These are phyloP conservation scores for Spergularia azorica DNA, from an alignment of 179 eudicot genomes.

Conservation along the genomic window DNA sequence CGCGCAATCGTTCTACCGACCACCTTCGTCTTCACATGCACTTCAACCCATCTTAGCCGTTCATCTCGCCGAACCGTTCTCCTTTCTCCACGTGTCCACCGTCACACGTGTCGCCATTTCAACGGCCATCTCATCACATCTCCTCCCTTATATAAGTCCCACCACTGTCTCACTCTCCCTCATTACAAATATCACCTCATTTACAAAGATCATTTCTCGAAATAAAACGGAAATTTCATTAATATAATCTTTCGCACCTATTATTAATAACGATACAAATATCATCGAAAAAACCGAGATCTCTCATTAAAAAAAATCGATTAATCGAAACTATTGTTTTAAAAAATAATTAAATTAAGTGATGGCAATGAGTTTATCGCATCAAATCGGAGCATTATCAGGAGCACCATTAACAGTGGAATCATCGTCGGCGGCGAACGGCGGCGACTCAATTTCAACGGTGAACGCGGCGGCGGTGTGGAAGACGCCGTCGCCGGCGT, in stretches of 20 bases:
- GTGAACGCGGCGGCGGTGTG: constrained; percentile 50
- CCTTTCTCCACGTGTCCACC: constrained; percentile 19
- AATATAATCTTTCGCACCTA: too few species aligned
- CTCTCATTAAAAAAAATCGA: too few species aligned
- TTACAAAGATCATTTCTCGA: too few species aligned
- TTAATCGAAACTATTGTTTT: too few species aligned
- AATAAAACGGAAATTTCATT: too few species aligned
- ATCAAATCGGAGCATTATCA: constrained; percentile 63
- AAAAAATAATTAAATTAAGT: too few species aligned
- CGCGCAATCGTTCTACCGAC: constrained; percentile 13
- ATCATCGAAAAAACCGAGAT: too few species aligned
- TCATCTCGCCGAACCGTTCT: neutral
- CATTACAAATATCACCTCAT: constrained; percentile 1
- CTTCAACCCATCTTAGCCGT: constrained; percentile 16
- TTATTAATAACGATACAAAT: too few species aligned
- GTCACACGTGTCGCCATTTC: constrained; percentile 20
- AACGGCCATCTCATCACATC: constrained; percentile 1
- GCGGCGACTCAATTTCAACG: neutral
- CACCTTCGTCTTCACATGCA: constrained; percentile 20
- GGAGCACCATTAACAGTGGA: constrained; percentile 45
- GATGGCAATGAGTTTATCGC: constrained; percentile 45
- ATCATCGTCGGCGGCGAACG: neutral
- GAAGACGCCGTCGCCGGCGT: constrained; percentile 38
- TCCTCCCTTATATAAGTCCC: neutral
- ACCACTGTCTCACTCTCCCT: neutral